phyloP scores from a whole-genome alignment of 345 rosid species.

The Luvunga scandens region DNA sequence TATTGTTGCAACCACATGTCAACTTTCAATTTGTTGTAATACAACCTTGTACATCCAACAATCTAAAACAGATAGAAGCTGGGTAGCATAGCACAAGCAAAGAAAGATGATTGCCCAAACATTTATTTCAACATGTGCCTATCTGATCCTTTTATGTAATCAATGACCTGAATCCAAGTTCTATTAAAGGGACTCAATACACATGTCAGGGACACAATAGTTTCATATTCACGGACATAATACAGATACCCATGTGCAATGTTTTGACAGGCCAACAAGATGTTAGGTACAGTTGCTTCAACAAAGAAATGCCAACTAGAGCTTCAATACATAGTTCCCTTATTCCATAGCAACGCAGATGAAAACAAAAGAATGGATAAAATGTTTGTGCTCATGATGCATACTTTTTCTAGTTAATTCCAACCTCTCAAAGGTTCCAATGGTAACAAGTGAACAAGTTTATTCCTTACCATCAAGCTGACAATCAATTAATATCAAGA shows the following conservation, averaged over 20 bases:
- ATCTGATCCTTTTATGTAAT: neutral
- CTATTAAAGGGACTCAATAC: neutral
- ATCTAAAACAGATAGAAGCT: no score
- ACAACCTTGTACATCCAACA: neutral
- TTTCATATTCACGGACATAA: no score
- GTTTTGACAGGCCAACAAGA: no score
- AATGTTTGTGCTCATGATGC: neutral
- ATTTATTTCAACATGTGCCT: neutral
- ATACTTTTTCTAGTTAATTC: neutral
- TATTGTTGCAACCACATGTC: neutral
- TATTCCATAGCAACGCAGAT: neutral
- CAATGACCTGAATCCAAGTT: neutral
- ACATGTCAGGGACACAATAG: no score
- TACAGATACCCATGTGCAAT: no score
- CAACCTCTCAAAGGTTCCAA: neutral
- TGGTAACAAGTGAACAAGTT: neutral
- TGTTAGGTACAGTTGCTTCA: neutral
- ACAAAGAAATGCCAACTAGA: neutral
- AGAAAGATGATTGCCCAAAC: neutral
- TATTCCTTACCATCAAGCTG: neutral
- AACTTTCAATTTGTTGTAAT: neutral
- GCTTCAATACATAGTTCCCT: neutral
- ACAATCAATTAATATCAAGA: neutral
- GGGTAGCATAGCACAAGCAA: neutral
- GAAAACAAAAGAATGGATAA: neutral